Base-by-base conservation (phyloP, 352 stramenopile species). In the Bremia lactucae region DNA sequence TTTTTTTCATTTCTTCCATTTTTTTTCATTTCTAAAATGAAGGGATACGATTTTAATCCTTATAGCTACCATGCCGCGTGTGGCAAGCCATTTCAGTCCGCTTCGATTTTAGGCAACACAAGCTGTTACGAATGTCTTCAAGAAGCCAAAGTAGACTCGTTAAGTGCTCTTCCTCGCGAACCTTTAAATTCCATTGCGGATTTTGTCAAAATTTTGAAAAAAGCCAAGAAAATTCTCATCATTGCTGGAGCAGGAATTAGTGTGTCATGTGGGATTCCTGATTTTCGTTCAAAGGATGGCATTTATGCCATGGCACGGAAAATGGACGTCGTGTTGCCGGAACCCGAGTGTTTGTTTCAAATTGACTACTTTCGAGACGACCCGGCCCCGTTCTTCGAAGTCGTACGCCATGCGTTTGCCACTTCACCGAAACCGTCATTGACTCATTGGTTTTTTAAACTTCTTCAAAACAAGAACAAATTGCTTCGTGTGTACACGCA, bases 271-370 rank as follows among this genome's bases (percentile, higher is more conserved):
- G 96, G 96, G 18, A 98, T 99, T 49, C 96, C 96, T 0, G 96
- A 99, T 67, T 99, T 99, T 63, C 88, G 96, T 6, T 96, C 85
- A 4, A 82, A 86, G 38, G 72, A 87, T 45, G 81, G 81, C 31
- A 87, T 91, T 43, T 93, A 93, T 53, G 66, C 74, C 41, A 87
- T 90, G 70, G 68, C 83, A 24, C 61, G 72, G 20, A 62, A 83
- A 26, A 85, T 90, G 77, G 77, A 83, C 23, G 59, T 83, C 4
- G 56, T 95, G 34, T 64, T 99, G 24, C 95, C 95, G 0, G 89
- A 88, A 51, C 89, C 95, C 0, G 95, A 99, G 67, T 92, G 92
- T 37, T 62, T 99, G n/a, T 99, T 99, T 72, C 91, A 98, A 65
- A 90, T 98, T 15, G 90, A 98, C 49, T 97, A 95, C 55, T 99